Conservation (phyloP, 2,329 filamentous ascomycete species). For the Microdochium trichocladiopsis region DNA sequence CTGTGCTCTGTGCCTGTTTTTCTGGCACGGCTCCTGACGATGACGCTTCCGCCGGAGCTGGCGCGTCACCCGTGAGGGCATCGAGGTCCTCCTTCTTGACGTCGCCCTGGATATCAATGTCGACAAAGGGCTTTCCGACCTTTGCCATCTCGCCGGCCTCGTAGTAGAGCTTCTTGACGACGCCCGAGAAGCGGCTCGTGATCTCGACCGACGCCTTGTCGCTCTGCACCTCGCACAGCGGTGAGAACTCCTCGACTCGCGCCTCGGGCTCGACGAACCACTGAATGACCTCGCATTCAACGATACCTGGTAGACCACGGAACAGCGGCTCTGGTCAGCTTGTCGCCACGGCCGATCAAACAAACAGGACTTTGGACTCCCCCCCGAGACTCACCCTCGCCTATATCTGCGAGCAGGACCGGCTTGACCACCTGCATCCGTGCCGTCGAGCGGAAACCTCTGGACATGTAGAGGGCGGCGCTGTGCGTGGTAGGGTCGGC, state of each 20-base stretch:
- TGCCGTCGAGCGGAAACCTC: conserved; percentile 44
- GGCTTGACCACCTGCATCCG: conserved; percentile 60
- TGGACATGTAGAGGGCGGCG: conserved; percentile 19
- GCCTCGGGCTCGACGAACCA: conserved; percentile 98
- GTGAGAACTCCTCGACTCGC: conserved; percentile 94
- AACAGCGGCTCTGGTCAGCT: conserved; percentile 2
- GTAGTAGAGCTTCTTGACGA: conserved; percentile 94
- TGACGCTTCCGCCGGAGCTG: conserved; percentile 6
- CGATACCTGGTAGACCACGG: conserved; percentile 65
- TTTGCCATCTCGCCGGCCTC: conserved; percentile 89
- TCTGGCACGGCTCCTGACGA: conserved; percentile 4
- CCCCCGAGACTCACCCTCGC: conserved; percentile 60
- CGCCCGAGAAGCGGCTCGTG: conserved; percentile 88
- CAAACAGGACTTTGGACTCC: too few species aligned
- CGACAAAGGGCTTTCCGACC: conserved; percentile 88
- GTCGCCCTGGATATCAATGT: conserved; percentile 85
- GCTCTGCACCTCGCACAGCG: conserved; percentile 95
- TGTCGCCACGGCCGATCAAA: not conserved
- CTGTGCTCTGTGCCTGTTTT: conserved; percentile 1
- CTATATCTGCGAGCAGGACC: conserved; percentile 77
- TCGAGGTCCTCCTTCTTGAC: conserved; percentile 55
- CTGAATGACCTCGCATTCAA: conserved; percentile 97
- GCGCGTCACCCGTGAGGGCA: conserved; percentile 21
- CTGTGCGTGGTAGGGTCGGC: conserved; percentile 11
- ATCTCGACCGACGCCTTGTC: conserved; percentile 92